Percentiles rank a stretch among this genome's conserved stretches.
phyloP scores from a whole-genome alignment of 805 yeast genomes.

The Pichia membranifaciens region DNA sequence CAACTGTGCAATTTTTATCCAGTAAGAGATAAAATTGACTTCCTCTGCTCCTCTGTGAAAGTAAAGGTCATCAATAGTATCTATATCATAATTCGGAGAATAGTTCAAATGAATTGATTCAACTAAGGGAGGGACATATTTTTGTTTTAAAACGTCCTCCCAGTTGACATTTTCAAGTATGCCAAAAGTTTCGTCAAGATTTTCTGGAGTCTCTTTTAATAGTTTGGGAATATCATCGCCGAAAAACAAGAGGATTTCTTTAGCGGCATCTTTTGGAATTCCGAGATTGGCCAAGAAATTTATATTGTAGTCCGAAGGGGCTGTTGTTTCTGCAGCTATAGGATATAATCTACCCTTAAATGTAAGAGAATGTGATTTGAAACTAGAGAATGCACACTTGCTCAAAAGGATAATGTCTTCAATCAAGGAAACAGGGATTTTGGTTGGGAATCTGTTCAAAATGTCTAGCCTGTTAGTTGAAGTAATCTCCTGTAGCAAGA shows the following conservation, averaged over 20 bases:
- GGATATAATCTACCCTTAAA: constrained; percentile 34
- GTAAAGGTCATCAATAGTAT: constrained; percentile 37
- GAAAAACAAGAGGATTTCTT: constrained; percentile 20
- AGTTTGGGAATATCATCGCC: constrained; percentile 21
- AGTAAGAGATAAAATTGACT: constrained; percentile 35
- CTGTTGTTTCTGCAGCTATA: constrained; percentile 34
- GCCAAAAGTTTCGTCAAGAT: constrained; percentile 30
- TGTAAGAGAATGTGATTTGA: constrained; percentile 31
- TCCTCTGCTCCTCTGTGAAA: constrained; percentile 34
- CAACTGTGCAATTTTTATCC: constrained; percentile 38
- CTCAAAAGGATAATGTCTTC: constrained; percentile 42
- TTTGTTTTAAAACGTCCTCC: constrained; percentile 17
- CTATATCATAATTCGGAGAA: constrained; percentile 21
- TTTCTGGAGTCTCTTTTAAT: constrained; percentile 12
- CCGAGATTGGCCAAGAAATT: constrained; percentile 30
- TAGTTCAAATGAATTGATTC: constrained; percentile 35
- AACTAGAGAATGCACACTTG: constrained; percentile 35
- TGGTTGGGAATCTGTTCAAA: constrained; percentile 18
- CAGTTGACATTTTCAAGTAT: constrained; percentile 17
- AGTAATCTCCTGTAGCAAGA: constrained; percentile 34
- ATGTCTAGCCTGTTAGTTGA: constrained; percentile 22
- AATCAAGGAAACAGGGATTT: constrained; percentile 35
- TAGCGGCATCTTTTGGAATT: constrained; percentile 30
- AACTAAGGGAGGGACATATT: constrained; percentile 21
- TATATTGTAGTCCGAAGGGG: constrained; percentile 34